Evolutionary conservation across 2,329 filamentous ascomycete species (phyloP), one percentile per base, ranked within the genome.

Genomic region (Emericellopsis cladophorae): DNA sequence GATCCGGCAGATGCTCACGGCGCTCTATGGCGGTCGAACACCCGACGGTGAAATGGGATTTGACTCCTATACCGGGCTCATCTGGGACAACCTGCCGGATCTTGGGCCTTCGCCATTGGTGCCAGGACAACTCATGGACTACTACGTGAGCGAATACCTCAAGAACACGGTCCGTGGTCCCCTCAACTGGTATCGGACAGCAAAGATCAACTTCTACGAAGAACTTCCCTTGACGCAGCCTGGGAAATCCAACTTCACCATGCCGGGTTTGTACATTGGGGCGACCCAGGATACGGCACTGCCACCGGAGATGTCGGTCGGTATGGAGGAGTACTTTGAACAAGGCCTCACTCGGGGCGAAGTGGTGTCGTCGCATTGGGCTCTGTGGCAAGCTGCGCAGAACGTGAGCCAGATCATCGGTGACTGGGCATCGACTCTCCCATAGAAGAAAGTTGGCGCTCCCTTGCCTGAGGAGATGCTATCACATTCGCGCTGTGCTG

Each of bases 161-260:
- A 68, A 73, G 23, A 70, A 78, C 51, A 84, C 84, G n/a, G 60
- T 94, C 44, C 72, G 78, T 49, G 84, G 84, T 2, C 82, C 84
- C 8, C 65, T 84, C 44, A 87, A 85, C 59, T 93, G 84, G 84
- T 95, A 95, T 62, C 76, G 84, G 35, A 82, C 74, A 2, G 65
- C 72, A 8, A 64, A 72, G 54, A 57, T 78, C 44, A 92, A 92
- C 57, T 82, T 68, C 54, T 72, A 84, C 35, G 84, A 93, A 47
- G 87, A 93, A 52, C 49, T 56, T 42, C 54, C 65, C 33, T 64
- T 82, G 26, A 65, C 76, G 41, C 62, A 84, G 71, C 41, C 77
- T 78, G 51, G 76, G 29, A 46, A 39, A 67, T 53, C 41, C 29
- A 38, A 34, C 4, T 41, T 81, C 42, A 60, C 65, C 31, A 60